These are phyloP conservation scores for Termitomyces titanicus DNA, from an alignment of 768 basidiomycete genomes.

Conservation along the genomic window DNA sequence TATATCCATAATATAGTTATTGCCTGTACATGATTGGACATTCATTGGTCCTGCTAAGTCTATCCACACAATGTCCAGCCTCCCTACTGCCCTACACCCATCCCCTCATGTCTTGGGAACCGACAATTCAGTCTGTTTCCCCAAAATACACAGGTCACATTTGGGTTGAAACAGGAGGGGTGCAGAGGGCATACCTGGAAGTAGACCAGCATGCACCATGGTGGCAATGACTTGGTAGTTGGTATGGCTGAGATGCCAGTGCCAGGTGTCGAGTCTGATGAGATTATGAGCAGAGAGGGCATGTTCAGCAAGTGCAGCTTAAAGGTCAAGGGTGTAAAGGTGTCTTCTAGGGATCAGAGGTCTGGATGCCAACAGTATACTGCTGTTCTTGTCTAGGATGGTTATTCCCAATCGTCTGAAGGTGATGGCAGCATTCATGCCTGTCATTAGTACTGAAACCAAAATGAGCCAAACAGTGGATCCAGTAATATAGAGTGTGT, in stretches of 20 bases:
- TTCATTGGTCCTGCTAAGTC: too few relatives aligned
- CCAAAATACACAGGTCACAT: slow-evolving; percentile 18
- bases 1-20: slow-evolving; percentile 24
- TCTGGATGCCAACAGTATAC: slow-evolving; percentile 11
- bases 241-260: too few relatives aligned
- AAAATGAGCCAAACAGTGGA: too few relatives aligned
- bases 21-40: too few relatives aligned
- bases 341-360: background rate
- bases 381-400: slow-evolving; percentile 10
- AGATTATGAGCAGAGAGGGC: background rate
- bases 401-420: slow-evolving; percentile 15
- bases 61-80: too few relatives aligned
- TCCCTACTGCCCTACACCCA: too few relatives aligned
- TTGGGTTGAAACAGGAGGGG: too few relatives aligned
- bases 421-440: slow-evolving; percentile 1
- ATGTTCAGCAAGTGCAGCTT: too few relatives aligned
- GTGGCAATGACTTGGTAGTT: slow-evolving; percentile 19
- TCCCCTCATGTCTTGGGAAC: slow-evolving; percentile 25
- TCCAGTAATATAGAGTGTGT: background rate
- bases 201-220: slow-evolving; percentile 14
- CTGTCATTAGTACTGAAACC: slow-evolving; percentile 8
- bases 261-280: background rate
- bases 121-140: slow-evolving; percentile 31
- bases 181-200: too few relatives aligned
- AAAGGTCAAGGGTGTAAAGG: background rate